Percentiles rank a stretch among this genome's conserved stretches.
phyloP scores from a whole-genome alignment of 2,329 filamentous ascomycete genomes.

The Clonostachys byssicola region DNA sequence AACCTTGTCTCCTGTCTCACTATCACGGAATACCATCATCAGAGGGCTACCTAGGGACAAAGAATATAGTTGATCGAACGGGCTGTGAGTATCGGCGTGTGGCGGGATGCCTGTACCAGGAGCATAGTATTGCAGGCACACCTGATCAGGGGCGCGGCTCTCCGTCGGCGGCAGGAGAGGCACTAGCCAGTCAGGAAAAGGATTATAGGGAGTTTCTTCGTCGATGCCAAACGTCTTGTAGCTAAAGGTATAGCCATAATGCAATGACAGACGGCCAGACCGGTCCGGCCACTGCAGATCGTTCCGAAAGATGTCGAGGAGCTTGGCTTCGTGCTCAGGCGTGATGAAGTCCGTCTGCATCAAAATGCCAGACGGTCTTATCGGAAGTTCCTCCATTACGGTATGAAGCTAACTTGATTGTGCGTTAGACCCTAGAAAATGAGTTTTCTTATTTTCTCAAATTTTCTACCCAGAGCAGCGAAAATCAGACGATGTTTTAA shows the following conservation, averaged over 20 bases:
- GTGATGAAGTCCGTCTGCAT: conserved; percentile 43
- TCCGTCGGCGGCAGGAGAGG: conserved; percentile 41
- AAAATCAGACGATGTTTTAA: no score
- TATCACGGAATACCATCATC: conserved; percentile 36
- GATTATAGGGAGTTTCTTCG: conserved; percentile 38
- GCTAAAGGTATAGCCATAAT: conserved; percentile 54
- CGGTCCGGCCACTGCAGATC: conserved; percentile 41
- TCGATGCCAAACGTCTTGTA: conserved; percentile 55
- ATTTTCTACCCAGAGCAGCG: no score
- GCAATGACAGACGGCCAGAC: conserved; percentile 40
- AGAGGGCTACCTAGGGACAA: conserved; percentile 35
- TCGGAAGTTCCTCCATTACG: conserved; percentile 15
- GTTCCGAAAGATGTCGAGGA: conserved; percentile 25
- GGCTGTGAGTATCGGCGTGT: conserved; percentile 53
- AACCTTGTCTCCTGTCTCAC: conserved; percentile 11
- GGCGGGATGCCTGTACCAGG: conserved; percentile 57
- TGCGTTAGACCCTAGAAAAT: no score
- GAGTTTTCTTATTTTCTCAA: no score
- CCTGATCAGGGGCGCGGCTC: conserved; percentile 44
- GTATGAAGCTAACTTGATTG: neutral
- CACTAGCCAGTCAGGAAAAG: conserved; percentile 45
- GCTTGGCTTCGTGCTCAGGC: conserved; percentile 29
- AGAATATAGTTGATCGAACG: conserved; percentile 38
- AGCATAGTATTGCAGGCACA: conserved; percentile 57
- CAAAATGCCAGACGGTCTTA: conserved; percentile 27